These are phyloP conservation scores for Alternaria panax DNA, from an alignment of 2,329 filamentous ascomycete species.

Conservation along the genomic window DNA sequence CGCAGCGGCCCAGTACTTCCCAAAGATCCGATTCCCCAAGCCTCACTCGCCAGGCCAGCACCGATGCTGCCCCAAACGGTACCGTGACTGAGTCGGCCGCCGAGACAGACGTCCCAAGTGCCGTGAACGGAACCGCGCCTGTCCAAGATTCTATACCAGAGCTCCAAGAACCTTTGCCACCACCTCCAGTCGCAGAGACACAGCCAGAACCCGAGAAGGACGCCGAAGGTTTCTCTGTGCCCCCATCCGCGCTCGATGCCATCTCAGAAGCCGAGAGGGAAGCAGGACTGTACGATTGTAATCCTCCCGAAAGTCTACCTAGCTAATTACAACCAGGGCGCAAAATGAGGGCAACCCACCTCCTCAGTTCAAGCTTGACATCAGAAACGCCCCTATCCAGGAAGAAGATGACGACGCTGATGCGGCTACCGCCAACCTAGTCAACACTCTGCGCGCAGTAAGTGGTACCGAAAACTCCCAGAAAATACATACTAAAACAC, in stretches of 20 bases:
- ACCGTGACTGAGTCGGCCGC: constrained; percentile 30
- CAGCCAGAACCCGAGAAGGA: constrained; percentile 63
- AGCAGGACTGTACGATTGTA: constrained; percentile 50
- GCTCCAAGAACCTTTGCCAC: constrained; percentile 47
- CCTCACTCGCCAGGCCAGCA: constrained; percentile 35
- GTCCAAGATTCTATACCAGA: constrained; percentile 45
- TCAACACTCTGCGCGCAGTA: constrained; percentile 71
- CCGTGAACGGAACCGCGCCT: constrained; percentile 41
- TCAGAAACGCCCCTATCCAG: constrained; percentile 77
- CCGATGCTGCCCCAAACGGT: constrained; percentile 44
- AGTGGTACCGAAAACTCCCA: constrained; percentile 22
- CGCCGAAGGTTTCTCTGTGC: constrained; percentile 79
- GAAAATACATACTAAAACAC: constrained; percentile 22
- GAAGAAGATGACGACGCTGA: constrained; percentile 78
- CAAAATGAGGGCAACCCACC: constrained; percentile 35
- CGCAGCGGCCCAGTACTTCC: constrained; percentile 38
- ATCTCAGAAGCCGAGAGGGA: constrained; percentile 77
- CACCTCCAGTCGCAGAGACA: constrained; percentile 32
- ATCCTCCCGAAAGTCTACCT: not conserved
- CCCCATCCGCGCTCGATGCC: constrained; percentile 64
- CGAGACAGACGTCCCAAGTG: constrained; percentile 25
- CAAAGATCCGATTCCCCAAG: constrained; percentile 46
- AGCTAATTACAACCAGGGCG: constrained; percentile 17
- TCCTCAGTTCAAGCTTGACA: constrained; percentile 77
- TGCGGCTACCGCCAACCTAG: constrained; percentile 77